These are phyloP conservation scores for Sarocladium strictum DNA, from an alignment of 2,329 filamentous ascomycete genomes.

Conservation along the genomic window DNA sequence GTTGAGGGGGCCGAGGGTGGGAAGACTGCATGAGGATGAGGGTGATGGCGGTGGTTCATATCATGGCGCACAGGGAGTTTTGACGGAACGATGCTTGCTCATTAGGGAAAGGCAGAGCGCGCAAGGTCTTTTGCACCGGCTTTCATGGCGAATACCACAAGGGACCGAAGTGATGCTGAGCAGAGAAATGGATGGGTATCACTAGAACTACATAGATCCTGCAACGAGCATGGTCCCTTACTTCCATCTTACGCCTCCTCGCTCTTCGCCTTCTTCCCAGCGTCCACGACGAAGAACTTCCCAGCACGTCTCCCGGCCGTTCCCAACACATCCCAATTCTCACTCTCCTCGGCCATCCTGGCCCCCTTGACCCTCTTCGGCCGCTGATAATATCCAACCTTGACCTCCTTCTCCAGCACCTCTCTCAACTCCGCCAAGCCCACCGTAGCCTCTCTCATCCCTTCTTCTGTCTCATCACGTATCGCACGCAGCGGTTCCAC, in stretches of 20 bases:
- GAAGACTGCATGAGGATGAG: constrained; percentile 15
- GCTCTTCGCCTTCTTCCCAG: constrained; percentile 34
- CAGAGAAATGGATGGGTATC: constrained; percentile 9
- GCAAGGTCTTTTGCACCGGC: too few species aligned
- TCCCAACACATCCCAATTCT: constrained; percentile 64
- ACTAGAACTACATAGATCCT: constrained; percentile 1
- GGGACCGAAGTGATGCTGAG: not conserved
- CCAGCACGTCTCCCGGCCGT: constrained; percentile 61
- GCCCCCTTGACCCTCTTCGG: constrained; percentile 30
- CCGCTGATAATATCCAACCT: constrained; percentile 48
- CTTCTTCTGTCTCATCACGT: constrained; percentile 69
- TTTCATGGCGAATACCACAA: not conserved
- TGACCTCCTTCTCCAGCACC: constrained; percentile 54
- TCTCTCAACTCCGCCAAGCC: constrained; percentile 50
- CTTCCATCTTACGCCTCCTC: constrained; percentile 11
- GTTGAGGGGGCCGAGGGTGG: constrained; percentile 13
- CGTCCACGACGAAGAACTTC: constrained; percentile 73
- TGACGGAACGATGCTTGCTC: not conserved
- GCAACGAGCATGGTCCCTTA: constrained; percentile 5
- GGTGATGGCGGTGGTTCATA: not conserved
- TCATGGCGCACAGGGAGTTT: not conserved
- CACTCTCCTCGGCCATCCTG: constrained; percentile 37
- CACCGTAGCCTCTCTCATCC: constrained; percentile 53
- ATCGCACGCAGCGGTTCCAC: constrained; percentile 72
- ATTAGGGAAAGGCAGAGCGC: too few species aligned